These are phyloP conservation scores for Fraxinus baroniana DNA, from an alignment of 305 asterid species.

Conservation along the genomic window DNA sequence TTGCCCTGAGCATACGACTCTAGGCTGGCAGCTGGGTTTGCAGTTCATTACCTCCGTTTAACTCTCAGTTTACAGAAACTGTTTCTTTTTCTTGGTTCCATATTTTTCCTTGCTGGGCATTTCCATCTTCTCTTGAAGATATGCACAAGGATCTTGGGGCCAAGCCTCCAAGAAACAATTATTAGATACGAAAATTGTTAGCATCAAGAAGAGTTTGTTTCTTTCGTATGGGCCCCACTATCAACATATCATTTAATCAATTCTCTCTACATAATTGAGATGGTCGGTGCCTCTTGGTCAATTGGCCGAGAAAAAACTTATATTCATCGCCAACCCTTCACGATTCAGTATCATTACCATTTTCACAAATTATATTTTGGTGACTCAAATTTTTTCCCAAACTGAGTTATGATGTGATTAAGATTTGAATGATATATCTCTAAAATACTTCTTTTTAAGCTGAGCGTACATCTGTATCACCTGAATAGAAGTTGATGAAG, in stretches of 20 bases:
- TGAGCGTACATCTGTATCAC: conserved; percentile 30
- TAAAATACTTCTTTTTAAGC: background rate
- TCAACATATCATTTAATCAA: background rate
- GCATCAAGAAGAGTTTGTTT: background rate
- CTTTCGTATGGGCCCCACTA: background rate
- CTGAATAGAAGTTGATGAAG: conserved; percentile 88
- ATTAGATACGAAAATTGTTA: background rate
- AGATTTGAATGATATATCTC: background rate
- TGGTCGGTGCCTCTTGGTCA: background rate
- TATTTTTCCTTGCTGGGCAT: background rate
- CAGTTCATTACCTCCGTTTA: background rate
- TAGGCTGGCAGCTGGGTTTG: background rate
- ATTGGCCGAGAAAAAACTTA: background rate
- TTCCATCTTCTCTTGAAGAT: conserved; percentile 6
- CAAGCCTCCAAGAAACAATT: background rate
- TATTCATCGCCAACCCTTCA: background rate
- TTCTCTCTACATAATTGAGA: background rate
- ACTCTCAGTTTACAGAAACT: background rate
- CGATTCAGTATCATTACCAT: background rate
- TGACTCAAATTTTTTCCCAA: background rate
- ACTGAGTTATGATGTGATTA: background rate
- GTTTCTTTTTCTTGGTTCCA: background rate
- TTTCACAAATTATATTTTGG: background rate
- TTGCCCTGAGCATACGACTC: background rate
- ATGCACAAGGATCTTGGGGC: background rate